Percentiles rank a stretch among this genome's conserved stretches.
Evolutionary conservation across 129 eudicot genomes (phyloP).

Genomic region (Lactuca sativa): DNA sequence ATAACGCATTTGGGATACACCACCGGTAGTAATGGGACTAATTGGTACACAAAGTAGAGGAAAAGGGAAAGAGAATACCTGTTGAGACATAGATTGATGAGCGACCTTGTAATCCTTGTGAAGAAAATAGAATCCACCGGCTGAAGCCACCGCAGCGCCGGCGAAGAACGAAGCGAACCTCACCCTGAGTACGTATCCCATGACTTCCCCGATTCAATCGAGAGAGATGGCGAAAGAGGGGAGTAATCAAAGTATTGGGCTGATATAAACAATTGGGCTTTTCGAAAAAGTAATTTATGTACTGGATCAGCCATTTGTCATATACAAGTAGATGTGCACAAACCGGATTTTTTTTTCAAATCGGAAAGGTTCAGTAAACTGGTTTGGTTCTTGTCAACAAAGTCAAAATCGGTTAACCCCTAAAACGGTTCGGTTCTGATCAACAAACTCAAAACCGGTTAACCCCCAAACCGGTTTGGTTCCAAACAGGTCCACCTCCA

Average conservation of each 20-base stretch:
- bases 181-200: conserved; percentile 90
- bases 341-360: too few relatives aligned
- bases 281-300: background rate
- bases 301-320: background rate
- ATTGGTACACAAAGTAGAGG: background rate
- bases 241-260: conserved; percentile 16
- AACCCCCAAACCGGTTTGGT: too few relatives aligned
- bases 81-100: conserved; percentile 71
- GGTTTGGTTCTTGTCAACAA: too few relatives aligned
- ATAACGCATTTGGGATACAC: conserved; percentile 2
- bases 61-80: conserved; percentile 38
- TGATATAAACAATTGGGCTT: conserved; percentile 1
- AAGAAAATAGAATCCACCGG: conserved; percentile 70
- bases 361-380: too few relatives aligned
- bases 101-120: conserved; percentile 83
- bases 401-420: too few relatives aligned
- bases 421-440: too few relatives aligned
- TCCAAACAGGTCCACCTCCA: too few relatives aligned
- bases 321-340: background rate
- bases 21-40: background rate
- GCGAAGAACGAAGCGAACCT: conserved; percentile 89
- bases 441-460: too few relatives aligned
- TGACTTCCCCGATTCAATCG: conserved; percentile 29
- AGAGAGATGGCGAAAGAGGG: conserved; percentile 10
- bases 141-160: conserved; percentile 91